These are phyloP conservation scores for Arachnomyces sp. DNA, from an alignment of 2,329 filamentous ascomycete genomes.

Conservation along the genomic window DNA sequence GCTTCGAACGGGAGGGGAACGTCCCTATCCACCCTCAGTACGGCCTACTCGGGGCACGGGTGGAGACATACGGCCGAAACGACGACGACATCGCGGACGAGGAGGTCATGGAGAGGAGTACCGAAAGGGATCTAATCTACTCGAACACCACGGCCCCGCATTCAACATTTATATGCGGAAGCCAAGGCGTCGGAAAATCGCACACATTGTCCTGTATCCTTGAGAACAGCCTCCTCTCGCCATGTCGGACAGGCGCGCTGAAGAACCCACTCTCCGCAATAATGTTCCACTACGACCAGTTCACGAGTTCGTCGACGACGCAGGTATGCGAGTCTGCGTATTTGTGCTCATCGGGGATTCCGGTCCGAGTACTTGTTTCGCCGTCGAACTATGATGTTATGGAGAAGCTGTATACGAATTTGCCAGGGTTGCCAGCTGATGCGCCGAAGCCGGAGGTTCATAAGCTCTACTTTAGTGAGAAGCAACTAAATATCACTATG, in stretches of 20 bases:
- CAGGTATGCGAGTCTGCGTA: conserved; percentile 49
- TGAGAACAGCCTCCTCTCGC: conserved; percentile 31
- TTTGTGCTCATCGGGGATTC: conserved; percentile 40
- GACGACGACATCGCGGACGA: conserved; percentile 1
- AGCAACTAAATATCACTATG: conserved; percentile 43
- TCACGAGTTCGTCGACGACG: conserved; percentile 27
- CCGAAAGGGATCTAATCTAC: conserved; percentile 19
- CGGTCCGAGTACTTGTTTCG: conserved; percentile 45
- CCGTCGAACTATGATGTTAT: conserved; percentile 40
- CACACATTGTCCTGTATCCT: conserved; percentile 53
- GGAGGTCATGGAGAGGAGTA: background rate
- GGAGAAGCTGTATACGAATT: conserved; percentile 32
- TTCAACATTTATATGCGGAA: conserved; percentile 55
- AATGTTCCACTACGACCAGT: conserved; percentile 50
- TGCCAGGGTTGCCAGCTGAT: conserved; percentile 25
- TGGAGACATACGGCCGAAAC: conserved; percentile 11
- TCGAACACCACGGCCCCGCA: conserved; percentile 48
- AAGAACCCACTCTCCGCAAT: conserved; percentile 43
- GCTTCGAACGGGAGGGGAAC: background rate
- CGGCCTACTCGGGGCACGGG: conserved; percentile 17
- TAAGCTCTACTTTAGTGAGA: conserved; percentile 39
- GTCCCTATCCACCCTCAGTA: conserved; percentile 15
- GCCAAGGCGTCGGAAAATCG: conserved; percentile 55
- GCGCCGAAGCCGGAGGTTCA: conserved; percentile 34
- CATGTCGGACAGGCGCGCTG: conserved; percentile 34